phyloP scores from a whole-genome alignment of 169 alveolate genomes.

The Plasmodium knowlesi region DNA sequence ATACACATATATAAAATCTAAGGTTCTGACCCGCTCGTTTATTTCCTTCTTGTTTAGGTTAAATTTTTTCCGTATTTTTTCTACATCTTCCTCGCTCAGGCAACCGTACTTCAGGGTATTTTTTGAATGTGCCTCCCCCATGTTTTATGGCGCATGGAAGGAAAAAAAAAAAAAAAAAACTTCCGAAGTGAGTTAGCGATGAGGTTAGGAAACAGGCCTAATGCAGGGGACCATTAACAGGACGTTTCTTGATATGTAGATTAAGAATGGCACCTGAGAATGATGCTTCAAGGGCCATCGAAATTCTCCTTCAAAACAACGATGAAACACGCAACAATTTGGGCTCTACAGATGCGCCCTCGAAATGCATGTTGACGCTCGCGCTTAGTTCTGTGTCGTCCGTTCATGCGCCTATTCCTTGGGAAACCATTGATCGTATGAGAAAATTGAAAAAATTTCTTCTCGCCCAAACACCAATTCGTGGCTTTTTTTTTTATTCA shows the following conservation, averaged over 20 bases:
- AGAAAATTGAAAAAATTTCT: background rate
- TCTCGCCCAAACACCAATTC: background rate
- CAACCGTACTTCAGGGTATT: conserved; percentile 27
- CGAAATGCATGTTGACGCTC: background rate
- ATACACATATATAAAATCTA: conserved; percentile 50
- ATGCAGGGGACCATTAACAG: background rate
- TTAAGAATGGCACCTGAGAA: background rate
- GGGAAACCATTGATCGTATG: background rate
- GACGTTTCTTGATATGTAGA: background rate
- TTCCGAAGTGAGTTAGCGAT: background rate
- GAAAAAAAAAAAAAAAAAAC: background rate
- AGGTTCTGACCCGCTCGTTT: conserved; percentile 39
- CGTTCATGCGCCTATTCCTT: background rate
- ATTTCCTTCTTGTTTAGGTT: conserved; percentile 42
- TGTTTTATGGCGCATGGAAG: conserved; percentile 6
- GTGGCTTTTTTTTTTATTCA: background rate
- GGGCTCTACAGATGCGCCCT: background rate
- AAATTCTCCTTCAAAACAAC: background rate
- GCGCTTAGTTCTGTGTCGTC: background rate
- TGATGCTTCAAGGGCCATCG: background rate
- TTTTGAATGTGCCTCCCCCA: conserved; percentile 73
- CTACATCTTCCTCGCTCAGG: conserved; percentile 60
- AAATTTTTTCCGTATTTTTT: conserved; percentile 57
- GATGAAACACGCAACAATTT: background rate
- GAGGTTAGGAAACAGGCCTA: background rate